phyloP scores from a whole-genome alignment of 495 filamentous ascomycete genomes.

The Trichoderma erinaceum region DNA sequence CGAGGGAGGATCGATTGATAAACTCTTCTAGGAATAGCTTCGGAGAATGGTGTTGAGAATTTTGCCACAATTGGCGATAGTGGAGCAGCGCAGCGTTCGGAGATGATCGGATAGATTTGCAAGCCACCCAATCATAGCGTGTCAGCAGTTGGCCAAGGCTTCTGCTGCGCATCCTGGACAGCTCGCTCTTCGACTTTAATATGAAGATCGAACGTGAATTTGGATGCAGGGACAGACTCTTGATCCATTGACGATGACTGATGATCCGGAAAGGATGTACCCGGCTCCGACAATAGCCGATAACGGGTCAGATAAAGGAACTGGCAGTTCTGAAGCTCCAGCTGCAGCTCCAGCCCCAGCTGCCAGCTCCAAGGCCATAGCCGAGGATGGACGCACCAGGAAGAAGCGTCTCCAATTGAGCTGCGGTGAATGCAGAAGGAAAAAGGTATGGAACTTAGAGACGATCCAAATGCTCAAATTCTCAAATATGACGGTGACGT shows the following conservation, averaged over 20 bases:
- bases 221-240: not conserved
- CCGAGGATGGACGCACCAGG: slow-evolving; percentile 1
- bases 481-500: too few species aligned
- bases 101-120: slow-evolving; percentile 2
- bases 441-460: slow-evolving; percentile 20
- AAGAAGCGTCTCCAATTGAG: slow-evolving; percentile 23
- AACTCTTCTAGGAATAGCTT: slow-evolving; percentile 1
- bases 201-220: not conserved
- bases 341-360: not conserved
- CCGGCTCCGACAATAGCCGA: slow-evolving; percentile 8
- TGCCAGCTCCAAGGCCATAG: not conserved
- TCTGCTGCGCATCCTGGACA: not conserved
- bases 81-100: not conserved
- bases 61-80: not conserved
- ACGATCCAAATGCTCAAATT: not conserved
- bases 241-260: not conserved
- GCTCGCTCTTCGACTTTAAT: not conserved
- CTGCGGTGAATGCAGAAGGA: slow-evolving; percentile 25
- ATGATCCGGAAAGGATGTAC: not conserved
- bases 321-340: not conserved
- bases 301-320: not conserved
- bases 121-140: slow-evolving; percentile 12
- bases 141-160: not conserved
- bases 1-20: not conserved
- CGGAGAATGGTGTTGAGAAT: not conserved